phyloP scores from a whole-genome alignment of 1,139 yeast genomes.

The Suhomyces ambrosiae region DNA sequence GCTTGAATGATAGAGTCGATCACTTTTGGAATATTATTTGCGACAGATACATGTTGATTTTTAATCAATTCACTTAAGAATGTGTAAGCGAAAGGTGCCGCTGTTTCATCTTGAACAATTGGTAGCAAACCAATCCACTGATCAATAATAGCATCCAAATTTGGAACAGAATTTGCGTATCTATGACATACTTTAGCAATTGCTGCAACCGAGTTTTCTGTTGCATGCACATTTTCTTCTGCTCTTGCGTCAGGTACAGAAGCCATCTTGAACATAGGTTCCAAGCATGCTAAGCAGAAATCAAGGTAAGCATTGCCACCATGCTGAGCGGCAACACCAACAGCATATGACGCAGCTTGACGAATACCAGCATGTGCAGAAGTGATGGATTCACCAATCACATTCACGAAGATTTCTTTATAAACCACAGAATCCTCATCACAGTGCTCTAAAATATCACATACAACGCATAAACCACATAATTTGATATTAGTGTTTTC shows the following conservation, averaged over 20 bases:
- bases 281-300: constrained; percentile 67
- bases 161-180: constrained; percentile 59
- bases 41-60: constrained; percentile 64
- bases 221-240: constrained; percentile 82
- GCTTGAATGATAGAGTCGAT: constrained; percentile 81
- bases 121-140: constrained; percentile 88
- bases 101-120: constrained; percentile 79
- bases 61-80: constrained; percentile 77
- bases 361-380: constrained; percentile 75
- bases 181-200: constrained; percentile 77
- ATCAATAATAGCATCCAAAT: constrained; percentile 60
- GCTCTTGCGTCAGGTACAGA: constrained; percentile 83
- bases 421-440: constrained; percentile 69
- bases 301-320: constrained; percentile 69
- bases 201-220: constrained; percentile 83
- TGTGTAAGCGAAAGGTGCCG: constrained; percentile 83
- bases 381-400: constrained; percentile 64
- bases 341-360: constrained; percentile 83
- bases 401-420: constrained; percentile 64
- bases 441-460: constrained; percentile 78
- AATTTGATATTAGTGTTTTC: constrained; percentile 67
- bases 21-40: constrained; percentile 59
- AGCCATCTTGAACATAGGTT: constrained; percentile 72
- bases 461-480: constrained; percentile 79
- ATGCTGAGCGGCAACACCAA: constrained; percentile 84